Base-by-base conservation (phyloP, 176 grass and related monocot species). In the Oryza nivara region DNA sequence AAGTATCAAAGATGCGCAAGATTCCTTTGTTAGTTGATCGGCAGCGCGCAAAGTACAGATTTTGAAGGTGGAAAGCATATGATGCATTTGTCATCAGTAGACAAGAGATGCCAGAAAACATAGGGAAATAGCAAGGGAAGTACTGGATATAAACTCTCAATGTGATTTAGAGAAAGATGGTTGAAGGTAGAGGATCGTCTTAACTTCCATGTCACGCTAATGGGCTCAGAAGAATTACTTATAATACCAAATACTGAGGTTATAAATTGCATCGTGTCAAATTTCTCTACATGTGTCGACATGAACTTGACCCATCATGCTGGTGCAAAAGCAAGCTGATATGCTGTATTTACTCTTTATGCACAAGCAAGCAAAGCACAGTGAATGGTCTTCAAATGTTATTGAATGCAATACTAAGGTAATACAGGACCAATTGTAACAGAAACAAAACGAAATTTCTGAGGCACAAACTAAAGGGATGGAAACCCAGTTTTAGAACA, bases 331-430 rank as follows among this genome's bases (percentile, higher is more conserved):
- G n/a, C 30, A 74, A 43, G 34, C 26, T 49, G 0, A 8, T 22
- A 15, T 16, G 30, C 52, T 77, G 30, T 22, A 3, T 22, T 61
- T 67, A 70, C 36, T 34, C 17, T 36, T 70, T 34, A 32, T 46
- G 74, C 16, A 78, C 11, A 85, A 85, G 17, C 16, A 70, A 56
- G 1, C 7, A 47, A 58, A 14, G 34, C 34, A 84, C 20, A 32
- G 51, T 58, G 52, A 56, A 23, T 26, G 83, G 16, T 7, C 38
- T 30, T 68, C 45, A 28, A 41, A 68, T 68, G 3, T 43, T 13
- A 66, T 1, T 40, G 9, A 52, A 75, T 40, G 72, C 4, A 41
- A 68, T 17, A 66, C 20, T 26, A n/a, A 67, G 61, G 44, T 44
- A 68, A 4, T 17, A 9, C 36, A 66, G 9, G 3, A 84, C 45